Evolutionary conservation across 2,329 filamentous ascomycete species (phyloP).

Genomic region (Sphaerostilbella broomeana): DNA sequence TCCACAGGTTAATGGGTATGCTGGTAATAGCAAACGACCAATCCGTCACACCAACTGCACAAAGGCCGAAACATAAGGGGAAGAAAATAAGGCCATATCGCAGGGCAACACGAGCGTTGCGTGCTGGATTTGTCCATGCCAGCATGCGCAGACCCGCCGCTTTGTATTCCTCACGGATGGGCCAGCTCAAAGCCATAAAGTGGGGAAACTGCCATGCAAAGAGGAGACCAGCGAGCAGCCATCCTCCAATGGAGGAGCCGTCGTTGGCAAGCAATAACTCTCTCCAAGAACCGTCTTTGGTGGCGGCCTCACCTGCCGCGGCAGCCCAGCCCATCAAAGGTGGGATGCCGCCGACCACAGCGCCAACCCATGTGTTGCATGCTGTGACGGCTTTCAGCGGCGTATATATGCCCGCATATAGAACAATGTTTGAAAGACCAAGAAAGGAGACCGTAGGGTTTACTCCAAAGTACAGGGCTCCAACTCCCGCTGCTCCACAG

Average conservation of each 20-base stretch:
- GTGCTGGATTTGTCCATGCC: constrained; percentile 76
- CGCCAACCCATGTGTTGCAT: constrained; percentile 92
- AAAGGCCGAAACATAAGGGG: constrained; percentile 76
- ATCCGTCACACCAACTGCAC: constrained; percentile 74
- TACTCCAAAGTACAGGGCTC: constrained; percentile 77
- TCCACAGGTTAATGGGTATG: constrained; percentile 77
- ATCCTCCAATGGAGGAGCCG: constrained; percentile 66
- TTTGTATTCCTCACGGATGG: constrained; percentile 84
- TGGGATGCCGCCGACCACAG: constrained; percentile 85
- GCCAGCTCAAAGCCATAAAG: constrained; percentile 90
- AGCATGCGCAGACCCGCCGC: constrained; percentile 65
- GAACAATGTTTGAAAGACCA: constrained; percentile 73
- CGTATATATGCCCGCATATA: constrained; percentile 91
- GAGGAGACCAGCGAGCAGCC: constrained; percentile 76
- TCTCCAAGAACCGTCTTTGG: constrained; percentile 65
- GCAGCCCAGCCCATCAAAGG: constrained; percentile 98
- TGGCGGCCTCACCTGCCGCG: constrained; percentile 81
- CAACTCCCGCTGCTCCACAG: constrained; percentile 62
- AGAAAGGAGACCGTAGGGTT: constrained; percentile 89
- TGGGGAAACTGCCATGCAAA: constrained; percentile 98
- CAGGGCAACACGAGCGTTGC: constrained; percentile 80
- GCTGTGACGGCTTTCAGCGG: constrained; percentile 82
- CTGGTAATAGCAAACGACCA: constrained; percentile 79
- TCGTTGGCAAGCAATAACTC: constrained; percentile 65
- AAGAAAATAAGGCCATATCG: constrained; percentile 82